Evolutionary conservation across 1,139 yeast genomes (phyloP).

Genomic region (Pichia sp.): DNA sequence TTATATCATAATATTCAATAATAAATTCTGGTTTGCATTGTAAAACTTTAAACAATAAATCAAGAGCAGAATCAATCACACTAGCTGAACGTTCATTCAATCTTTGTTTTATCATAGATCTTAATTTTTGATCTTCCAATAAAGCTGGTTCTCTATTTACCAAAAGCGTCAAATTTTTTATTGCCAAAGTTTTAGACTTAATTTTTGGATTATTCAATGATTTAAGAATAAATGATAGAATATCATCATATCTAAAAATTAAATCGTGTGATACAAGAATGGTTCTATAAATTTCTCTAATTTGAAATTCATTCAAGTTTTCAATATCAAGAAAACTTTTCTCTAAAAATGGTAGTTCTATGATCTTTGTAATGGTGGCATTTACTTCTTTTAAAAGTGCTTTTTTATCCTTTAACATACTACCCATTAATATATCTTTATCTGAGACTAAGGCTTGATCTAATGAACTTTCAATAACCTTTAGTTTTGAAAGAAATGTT

Average conservation of each 20-base stretch:
- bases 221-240: constrained; percentile 43
- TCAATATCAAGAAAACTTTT: constrained; percentile 1
- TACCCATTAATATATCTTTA: constrained; percentile 4
- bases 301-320: not conserved
- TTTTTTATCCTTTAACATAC: constrained; percentile 3
- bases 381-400: not conserved
- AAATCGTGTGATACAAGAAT: constrained; percentile 26
- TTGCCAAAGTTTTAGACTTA: constrained; percentile 59
- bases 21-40: constrained; percentile 39
- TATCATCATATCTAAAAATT: constrained; percentile 44
- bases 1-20: constrained; percentile 43
- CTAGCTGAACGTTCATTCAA: constrained; percentile 59
- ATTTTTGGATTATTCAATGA: constrained; percentile 49
- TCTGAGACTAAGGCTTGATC: not conserved
- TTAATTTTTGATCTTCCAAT: constrained; percentile 45
- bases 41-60: constrained; percentile 52
- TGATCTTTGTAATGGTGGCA: not conserved
- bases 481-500: not conserved
- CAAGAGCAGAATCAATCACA: constrained; percentile 72
- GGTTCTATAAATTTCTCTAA: constrained; percentile 7
- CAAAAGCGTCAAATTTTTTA: constrained; percentile 48
- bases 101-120: constrained; percentile 45
- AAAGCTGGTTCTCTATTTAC: constrained; percentile 49
- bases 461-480: not conserved
- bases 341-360: constrained; percentile 1